Evolutionary conservation across 257 asterid genomes (phyloP), one percentile per base, ranked within the genome.

Genomic region (Scutellaria galericulata): DNA sequence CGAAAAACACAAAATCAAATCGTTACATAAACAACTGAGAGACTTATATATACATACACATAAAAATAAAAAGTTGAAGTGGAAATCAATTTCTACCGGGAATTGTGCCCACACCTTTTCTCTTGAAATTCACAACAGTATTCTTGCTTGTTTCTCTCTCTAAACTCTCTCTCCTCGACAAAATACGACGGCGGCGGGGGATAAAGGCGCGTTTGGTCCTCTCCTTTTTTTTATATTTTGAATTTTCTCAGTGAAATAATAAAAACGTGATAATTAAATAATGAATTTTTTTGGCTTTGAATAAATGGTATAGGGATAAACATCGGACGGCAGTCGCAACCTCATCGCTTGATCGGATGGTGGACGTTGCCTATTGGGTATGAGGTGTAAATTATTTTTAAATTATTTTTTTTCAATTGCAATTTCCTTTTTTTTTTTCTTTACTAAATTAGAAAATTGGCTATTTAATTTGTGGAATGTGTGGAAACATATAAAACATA

Each of bases 61-160:
- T 31, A 3, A 31, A 31, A 31, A 31, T 13, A 11, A 13, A n/a
- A 24, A 61, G 39, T 15, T 18, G 37, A n/a, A 22, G 18, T 48
- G 15, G 2, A 7, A 10, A 9, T 1, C 64, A n/a, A 65, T 72
- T n/a, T 39, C 63, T 77, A 83, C 86, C 70, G 80, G 84, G 82
- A 66, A 37, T 8, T 62, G 87, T 80, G 91, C 86, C 84, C 70
- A 64, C 41, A 56, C 70, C 56, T 59, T 24, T 75, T 46, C 72
- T 72, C 88, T 84, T 46, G 85, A 77, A 50, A 77, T 55, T 74
- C 82, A 74, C 85, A 78, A 74, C 60, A 54, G 51, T 37, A 55
- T 11, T 59, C 9, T 51, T 3, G 54, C 40, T 31, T 35, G 22
- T 13, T 31, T 22, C 71, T 50, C 52, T 68, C 48, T 58, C 59